Conservation (phyloP, 2,329 filamentous ascomycete genomes). For the Akanthomyces muscarius region DNA sequence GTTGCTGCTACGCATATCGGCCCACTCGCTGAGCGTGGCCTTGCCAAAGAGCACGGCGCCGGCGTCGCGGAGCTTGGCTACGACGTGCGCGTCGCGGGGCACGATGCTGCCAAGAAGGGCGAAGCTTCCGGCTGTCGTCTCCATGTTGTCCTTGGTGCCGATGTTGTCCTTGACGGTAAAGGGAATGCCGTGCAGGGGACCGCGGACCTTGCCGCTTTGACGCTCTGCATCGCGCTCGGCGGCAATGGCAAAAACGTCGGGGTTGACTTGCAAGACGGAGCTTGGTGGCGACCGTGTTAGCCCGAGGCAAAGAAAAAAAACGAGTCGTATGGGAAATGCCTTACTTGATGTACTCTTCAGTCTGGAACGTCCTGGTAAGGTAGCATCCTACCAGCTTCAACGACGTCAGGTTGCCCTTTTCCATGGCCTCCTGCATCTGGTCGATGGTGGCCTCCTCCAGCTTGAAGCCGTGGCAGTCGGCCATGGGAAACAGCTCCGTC, state of each 20-base stretch:
- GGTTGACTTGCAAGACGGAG: constrained; percentile 63
- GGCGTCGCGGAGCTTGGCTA: constrained; percentile 56
- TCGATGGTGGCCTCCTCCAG: constrained; percentile 69
- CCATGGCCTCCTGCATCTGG: constrained; percentile 58
- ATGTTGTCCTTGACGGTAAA: constrained; percentile 74
- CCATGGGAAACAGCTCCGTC: constrained; percentile 56
- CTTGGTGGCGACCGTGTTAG: constrained; percentile 28
- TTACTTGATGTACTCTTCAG: constrained; percentile 61
- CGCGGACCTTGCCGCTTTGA: constrained; percentile 49
- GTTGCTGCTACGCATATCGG: constrained; percentile 63
- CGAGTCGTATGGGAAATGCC: constrained; percentile 17
- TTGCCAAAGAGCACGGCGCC: constrained; percentile 70
- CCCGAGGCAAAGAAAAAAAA: not conserved
- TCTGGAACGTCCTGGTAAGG: constrained; percentile 56
- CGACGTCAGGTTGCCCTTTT: constrained; percentile 50
- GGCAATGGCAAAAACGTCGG: constrained; percentile 62
- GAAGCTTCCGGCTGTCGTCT: constrained; percentile 70
- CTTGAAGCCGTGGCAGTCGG: constrained; percentile 52
- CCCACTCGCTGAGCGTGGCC: constrained; percentile 69
- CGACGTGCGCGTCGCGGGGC: constrained; percentile 64
- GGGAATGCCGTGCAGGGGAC: constrained; percentile 70
- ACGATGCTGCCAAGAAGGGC: constrained; percentile 62
- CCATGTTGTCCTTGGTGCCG: constrained; percentile 62
- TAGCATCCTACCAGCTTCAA: constrained; percentile 61
- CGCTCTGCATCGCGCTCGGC: constrained; percentile 58